phyloP scores from a whole-genome alignment of 495 filamentous ascomycete species.

The Hypoxylon lienhwacheense region DNA sequence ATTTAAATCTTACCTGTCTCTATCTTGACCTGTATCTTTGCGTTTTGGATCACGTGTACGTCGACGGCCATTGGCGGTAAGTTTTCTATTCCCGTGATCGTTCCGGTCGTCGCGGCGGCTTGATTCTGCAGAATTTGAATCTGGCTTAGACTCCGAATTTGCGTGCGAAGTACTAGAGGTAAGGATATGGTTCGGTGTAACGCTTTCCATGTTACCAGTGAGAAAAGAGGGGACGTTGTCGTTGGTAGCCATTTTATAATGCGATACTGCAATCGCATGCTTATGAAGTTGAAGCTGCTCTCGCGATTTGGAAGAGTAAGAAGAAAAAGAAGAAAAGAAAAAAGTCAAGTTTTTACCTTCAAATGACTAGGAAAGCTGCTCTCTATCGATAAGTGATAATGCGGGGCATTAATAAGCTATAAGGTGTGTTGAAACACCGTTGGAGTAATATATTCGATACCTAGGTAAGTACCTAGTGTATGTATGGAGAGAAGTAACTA shows the following conservation, averaged over 20 bases:
- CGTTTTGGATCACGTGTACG: conserved; percentile 22
- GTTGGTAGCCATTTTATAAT: conserved; percentile 27
- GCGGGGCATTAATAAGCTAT: neutral
- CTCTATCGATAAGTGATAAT: conserved; percentile 19
- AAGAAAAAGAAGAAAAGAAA: neutral
- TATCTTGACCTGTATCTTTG: conserved; percentile 9
- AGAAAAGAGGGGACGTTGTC: conserved; percentile 5
- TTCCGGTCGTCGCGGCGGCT: conserved; percentile 11
- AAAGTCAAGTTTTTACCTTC: neutral
- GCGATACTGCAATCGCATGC: conserved; percentile 22
- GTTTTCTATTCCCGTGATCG: conserved; percentile 11
- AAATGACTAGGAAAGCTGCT: neutral
- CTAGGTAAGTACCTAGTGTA: too few relatives aligned
- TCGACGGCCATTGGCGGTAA: conserved; percentile 25
- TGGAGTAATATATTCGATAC: too few relatives aligned
- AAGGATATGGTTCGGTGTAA: neutral
- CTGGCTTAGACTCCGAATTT: conserved; percentile 9
- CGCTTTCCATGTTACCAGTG: neutral
- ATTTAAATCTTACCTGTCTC: conserved; percentile 15
- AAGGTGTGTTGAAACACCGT: too few relatives aligned
- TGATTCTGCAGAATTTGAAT: conserved; percentile 15
- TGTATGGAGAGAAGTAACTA: neutral
- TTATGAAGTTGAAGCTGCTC: neutral
- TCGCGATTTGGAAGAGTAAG: neutral
- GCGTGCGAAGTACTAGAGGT: neutral